Conservation (phyloP, 192 early-diverging fungal genomes). For the Rhizoclosmatium sp. region DNA sequence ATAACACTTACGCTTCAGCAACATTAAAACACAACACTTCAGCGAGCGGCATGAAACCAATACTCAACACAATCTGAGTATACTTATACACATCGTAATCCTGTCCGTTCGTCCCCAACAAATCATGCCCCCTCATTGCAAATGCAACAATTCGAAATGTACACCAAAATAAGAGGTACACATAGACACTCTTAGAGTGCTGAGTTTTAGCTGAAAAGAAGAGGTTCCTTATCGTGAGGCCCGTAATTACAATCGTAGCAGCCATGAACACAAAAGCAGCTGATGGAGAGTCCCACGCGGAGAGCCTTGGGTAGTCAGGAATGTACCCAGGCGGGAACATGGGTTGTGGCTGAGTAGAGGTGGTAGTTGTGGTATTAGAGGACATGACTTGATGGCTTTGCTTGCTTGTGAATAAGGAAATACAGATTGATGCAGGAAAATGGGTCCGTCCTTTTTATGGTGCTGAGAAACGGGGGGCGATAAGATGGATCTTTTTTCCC, state of each 20-base stretch:
- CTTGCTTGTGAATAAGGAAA: too few species aligned
- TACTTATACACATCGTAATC: not conserved
- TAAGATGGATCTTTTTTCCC: not conserved
- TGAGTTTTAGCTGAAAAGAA: slow-evolving; percentile 19
- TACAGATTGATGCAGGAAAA: not conserved
- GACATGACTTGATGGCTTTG: not conserved
- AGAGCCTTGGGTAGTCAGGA: slow-evolving; percentile 22
- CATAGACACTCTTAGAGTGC: slow-evolving; percentile 18
- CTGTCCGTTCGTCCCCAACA: slow-evolving; percentile 4
- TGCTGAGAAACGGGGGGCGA: not conserved
- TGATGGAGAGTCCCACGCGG: slow-evolving; percentile 4
- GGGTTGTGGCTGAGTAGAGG: not conserved
- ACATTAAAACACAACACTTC: slow-evolving; percentile 6
- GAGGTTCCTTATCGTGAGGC: not conserved
- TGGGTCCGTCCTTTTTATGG: not conserved
- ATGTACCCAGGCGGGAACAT: slow-evolving; percentile 33
- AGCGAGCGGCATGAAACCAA: slow-evolving; percentile 35
- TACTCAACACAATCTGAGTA: slow-evolving; percentile 9
- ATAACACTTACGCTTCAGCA: slow-evolving; percentile 2
- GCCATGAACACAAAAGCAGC: slow-evolving; percentile 19
- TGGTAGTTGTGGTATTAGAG: not conserved
- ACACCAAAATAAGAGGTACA: slow-evolving; percentile 13
- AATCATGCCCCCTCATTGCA: slow-evolving; percentile 7
- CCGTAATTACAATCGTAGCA: not conserved
- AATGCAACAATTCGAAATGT: slow-evolving; percentile 8